A percentile compares a stretch with the other conserved stretches of the same genome.
phyloP scores from a whole-genome alignment of 2,329 filamentous ascomycete species.

The Colletotrichum sp. region DNA sequence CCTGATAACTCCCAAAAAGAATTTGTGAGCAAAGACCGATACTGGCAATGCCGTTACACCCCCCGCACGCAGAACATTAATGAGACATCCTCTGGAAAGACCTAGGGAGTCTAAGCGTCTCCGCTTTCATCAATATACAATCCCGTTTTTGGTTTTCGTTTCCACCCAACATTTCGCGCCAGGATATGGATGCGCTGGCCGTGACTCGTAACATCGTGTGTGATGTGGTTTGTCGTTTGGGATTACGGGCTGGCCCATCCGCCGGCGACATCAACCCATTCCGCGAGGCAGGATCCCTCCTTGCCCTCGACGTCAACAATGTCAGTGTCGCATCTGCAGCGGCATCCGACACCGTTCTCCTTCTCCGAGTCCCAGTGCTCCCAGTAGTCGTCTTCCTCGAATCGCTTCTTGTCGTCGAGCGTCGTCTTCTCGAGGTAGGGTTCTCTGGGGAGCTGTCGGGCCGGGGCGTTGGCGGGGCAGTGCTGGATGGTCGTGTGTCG shows the following conservation, averaged over 20 bases:
- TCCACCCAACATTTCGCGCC: background rate
- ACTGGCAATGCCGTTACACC: constrained; percentile 17
- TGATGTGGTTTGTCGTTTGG: background rate
- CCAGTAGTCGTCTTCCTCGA: constrained; percentile 97
- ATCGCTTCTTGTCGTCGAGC: constrained; percentile 78
- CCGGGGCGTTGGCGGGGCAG: constrained; percentile 93
- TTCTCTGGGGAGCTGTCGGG: constrained; percentile 79
- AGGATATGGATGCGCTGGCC: background rate
- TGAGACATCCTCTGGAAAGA: constrained; percentile 6
- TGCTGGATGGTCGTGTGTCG: constrained; percentile 98
- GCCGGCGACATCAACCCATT: constrained; percentile 97
- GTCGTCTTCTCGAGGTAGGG: constrained; percentile 86
- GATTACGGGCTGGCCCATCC: constrained; percentile 73
- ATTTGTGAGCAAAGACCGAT: constrained; percentile 5
- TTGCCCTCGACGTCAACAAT: constrained; percentile 98
- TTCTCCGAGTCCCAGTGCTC: constrained; percentile 83
- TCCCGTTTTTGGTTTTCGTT: constrained; percentile 5
- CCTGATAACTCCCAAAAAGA: constrained; percentile 17
- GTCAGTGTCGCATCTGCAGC: constrained; percentile 96
- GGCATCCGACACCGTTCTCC: constrained; percentile 95
- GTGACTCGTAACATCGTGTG: constrained; percentile 16
- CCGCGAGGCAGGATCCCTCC: constrained; percentile 89
- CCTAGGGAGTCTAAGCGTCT: background rate
- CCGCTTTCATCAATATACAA: constrained; percentile 19
- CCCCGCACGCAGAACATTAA: constrained; percentile 3